A percentile compares a stretch with the other conserved stretches of the same genome.
phyloP scores from a whole-genome alignment of 257 asterid species.

The Jaltomata sinuosa region DNA sequence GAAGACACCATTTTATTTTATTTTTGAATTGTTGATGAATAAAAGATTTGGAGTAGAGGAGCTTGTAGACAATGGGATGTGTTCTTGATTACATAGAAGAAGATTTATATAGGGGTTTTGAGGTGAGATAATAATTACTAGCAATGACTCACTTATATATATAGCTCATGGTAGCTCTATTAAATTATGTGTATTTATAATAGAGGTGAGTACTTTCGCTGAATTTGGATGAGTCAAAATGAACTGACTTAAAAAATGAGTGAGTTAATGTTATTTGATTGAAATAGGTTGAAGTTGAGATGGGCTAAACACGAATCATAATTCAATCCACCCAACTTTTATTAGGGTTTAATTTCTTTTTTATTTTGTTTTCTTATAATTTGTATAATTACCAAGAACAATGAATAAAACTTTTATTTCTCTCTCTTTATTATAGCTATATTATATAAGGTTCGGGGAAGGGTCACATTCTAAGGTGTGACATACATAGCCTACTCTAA shows the following conservation, averaged over 20 bases:
- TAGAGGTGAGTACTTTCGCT: too few species aligned
- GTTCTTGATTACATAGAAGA: background rate
- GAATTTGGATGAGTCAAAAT: background rate
- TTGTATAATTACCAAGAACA: background rate
- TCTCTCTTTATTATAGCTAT: too few species aligned
- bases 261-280: background rate
- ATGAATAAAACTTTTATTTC: background rate
- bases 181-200: background rate
- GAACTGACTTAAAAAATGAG: background rate
- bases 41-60: background rate
- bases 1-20: conserved; percentile 32
- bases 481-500: too few species aligned
- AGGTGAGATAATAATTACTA: background rate
- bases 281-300: background rate
- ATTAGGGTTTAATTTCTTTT: background rate
- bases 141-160: background rate
- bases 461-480: too few species aligned
- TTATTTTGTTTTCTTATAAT: background rate
- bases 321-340: background rate
- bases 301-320: background rate
- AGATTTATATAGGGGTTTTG: background rate
- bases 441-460: too few species aligned
- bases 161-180: background rate
- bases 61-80: background rate
- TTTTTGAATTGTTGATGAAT: background rate